A percentile compares a stretch with the other conserved stretches of the same genome.
Conservation (phyloP, 768 basidiomycete species). For the Omphalotus guepiniiformis region DNA sequence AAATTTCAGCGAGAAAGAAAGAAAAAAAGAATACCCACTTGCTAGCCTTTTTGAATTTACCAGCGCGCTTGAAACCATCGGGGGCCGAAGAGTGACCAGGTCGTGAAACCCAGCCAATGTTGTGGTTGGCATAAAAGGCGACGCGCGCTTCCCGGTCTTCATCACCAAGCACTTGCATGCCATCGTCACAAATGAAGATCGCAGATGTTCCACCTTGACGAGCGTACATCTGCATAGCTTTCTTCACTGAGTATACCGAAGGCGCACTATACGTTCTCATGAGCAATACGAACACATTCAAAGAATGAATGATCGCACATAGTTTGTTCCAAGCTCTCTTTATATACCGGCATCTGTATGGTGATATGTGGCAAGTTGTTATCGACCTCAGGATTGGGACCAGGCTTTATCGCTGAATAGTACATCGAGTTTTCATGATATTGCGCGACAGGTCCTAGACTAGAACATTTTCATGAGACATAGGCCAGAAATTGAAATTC, state of each 20-base stretch:
- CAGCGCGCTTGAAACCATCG: constrained; percentile 89
- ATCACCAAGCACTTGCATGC: constrained; percentile 64
- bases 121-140: constrained; percentile 70
- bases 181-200: constrained; percentile 84
- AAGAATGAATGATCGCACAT: constrained; percentile 47
- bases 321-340: constrained; percentile 68
- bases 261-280: no score
- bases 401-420: constrained; percentile 3
- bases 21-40: no score
- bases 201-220: constrained; percentile 78
- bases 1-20: no score
- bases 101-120: constrained; percentile 70
- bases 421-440: constrained; percentile 69
- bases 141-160: constrained; percentile 55
- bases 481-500: no score
- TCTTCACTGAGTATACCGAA: constrained; percentile 75
- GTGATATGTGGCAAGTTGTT: constrained; percentile 61
- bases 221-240: constrained; percentile 84
- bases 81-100: constrained; percentile 65
- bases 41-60: constrained; percentile 89
- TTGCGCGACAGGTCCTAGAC: constrained; percentile 82
- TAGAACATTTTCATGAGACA: no score
- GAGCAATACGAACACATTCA: background rate
- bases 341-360: constrained; percentile 86
- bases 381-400: constrained; percentile 2